A percentile compares a stretch with the other conserved stretches of the same genome.
Conservation (phyloP, 495 filamentous ascomycete genomes). For the Penicillium paradoxum region DNA sequence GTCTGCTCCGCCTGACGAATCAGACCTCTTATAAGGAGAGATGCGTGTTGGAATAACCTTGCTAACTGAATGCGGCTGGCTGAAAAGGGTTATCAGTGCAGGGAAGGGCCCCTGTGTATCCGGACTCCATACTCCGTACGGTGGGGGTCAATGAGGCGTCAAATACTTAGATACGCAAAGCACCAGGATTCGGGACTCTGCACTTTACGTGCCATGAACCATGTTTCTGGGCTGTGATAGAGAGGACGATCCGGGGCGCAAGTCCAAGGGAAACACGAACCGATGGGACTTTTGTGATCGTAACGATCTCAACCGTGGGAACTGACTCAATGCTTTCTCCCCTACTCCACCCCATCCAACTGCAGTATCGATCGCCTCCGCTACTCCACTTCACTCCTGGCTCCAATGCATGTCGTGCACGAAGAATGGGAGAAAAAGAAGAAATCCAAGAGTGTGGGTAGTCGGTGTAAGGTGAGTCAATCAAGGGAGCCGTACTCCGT, state of each 20-base stretch:
- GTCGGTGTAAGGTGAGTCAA: too few species aligned
- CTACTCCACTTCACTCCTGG: slow-evolving; percentile 19
- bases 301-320: neutral
- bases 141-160: neutral
- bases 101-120: neutral
- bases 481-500: too few species aligned
- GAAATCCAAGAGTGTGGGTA: too few species aligned
- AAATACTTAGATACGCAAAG: neutral
- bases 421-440: neutral
- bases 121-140: neutral
- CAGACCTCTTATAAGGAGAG: too few species aligned
- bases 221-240: too few species aligned
- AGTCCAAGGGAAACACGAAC: neutral
- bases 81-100: neutral
- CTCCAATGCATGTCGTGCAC: neutral
- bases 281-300: too few species aligned
- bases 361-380: slow-evolving; percentile 21
- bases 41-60: slow-evolving; percentile 19
- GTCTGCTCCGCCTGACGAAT: slow-evolving; percentile 10
- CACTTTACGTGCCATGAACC: too few species aligned
- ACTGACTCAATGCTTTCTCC: neutral
- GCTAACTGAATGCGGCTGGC: neutral
- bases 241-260: too few species aligned
- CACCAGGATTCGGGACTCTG: too few species aligned
- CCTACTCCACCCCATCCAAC: neutral